A percentile compares a stretch with the other conserved stretches of the same genome.
Conservation (phyloP, 2,329 filamentous ascomycete species). For the Alternaria sp. region DNA sequence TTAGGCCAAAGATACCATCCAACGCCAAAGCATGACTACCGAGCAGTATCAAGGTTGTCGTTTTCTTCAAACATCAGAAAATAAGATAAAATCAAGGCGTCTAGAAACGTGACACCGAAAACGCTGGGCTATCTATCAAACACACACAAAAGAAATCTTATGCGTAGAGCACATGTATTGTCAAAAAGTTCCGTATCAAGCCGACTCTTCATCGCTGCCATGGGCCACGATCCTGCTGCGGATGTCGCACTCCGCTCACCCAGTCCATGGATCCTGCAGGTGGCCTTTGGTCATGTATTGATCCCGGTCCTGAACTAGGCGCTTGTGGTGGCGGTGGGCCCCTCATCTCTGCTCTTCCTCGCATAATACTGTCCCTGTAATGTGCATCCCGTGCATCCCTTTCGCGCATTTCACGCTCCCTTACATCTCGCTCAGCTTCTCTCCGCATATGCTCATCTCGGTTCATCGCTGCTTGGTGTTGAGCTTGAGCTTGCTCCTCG, state of each 20-base stretch:
- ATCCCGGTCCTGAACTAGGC: constrained; percentile 26
- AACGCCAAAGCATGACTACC: constrained; percentile 6
- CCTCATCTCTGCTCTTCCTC: constrained; percentile 29
- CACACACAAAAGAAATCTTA: constrained; percentile 6
- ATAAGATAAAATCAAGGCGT: not conserved
- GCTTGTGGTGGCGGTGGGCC: constrained; percentile 25
- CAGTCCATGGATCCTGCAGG: constrained; percentile 33
- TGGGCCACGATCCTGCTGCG: constrained; percentile 26
- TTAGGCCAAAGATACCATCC: not conserved
- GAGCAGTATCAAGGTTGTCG: not conserved
- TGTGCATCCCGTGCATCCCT: constrained; percentile 30
- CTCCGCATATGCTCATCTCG: constrained; percentile 37
- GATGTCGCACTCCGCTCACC: constrained; percentile 31
- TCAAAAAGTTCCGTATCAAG: not conserved
- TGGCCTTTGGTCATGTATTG: constrained; percentile 27
- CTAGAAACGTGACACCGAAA: constrained; percentile 1
- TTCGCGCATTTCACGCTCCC: constrained; percentile 33
- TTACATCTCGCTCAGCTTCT: constrained; percentile 36
- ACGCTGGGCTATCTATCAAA: not conserved
- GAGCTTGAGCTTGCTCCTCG: constrained; percentile 38
- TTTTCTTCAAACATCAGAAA: not conserved
- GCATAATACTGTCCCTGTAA: constrained; percentile 33
- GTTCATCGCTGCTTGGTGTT: constrained; percentile 35
- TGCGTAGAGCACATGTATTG: constrained; percentile 4
- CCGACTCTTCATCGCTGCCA: constrained; percentile 23